phyloP scores from a whole-genome alignment of 352 stramenopile species.

The Phytophthora sansomeana region DNA sequence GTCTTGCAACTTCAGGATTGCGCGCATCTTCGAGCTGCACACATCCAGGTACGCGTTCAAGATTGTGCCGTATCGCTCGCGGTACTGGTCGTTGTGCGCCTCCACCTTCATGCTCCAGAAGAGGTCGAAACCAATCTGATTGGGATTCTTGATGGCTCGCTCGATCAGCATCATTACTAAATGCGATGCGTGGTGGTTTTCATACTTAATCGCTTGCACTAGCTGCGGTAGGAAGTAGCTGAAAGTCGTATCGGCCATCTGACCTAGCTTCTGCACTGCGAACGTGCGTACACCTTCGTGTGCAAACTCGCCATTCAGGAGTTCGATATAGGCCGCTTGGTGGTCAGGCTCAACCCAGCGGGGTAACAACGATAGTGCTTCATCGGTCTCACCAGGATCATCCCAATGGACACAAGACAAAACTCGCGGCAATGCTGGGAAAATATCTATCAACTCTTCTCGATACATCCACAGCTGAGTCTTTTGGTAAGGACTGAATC shows the following conservation, averaged over 20 bases:
- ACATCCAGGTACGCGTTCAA: slow-evolving; percentile 81
- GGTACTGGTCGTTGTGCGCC: slow-evolving; percentile 73
- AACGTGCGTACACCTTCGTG: slow-evolving; percentile 76
- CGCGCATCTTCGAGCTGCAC: slow-evolving; percentile 88
- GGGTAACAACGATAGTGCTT: slow-evolving; percentile 68
- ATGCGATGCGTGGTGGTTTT: slow-evolving; percentile 81
- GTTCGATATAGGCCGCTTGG: slow-evolving; percentile 76
- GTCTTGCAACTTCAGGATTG: slow-evolving; percentile 90
- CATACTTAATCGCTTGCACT: slow-evolving; percentile 89
- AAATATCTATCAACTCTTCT: slow-evolving; percentile 78
- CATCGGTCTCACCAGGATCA: slow-evolving; percentile 66
- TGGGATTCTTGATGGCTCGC: slow-evolving; percentile 83
- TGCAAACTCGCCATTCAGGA: slow-evolving; percentile 79
- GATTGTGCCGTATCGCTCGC: slow-evolving; percentile 76
- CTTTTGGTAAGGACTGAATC: slow-evolving; percentile 80
- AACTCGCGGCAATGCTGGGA: slow-evolving; percentile 69
- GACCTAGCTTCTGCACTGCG: slow-evolving; percentile 69
- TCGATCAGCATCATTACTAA: slow-evolving; percentile 79
- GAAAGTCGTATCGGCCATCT: slow-evolving; percentile 86
- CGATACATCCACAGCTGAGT: slow-evolving; percentile 78
- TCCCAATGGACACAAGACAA: slow-evolving; percentile 82
- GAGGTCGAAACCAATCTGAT: slow-evolving; percentile 84
- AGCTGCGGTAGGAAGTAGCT: slow-evolving; percentile 89
- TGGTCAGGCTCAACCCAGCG: slow-evolving; percentile 74
- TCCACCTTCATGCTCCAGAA: slow-evolving; percentile 91